Evolutionary conservation across 495 filamentous ascomycete genomes (phyloP).

Genomic region (Paragyromitra xinjiangensis): DNA sequence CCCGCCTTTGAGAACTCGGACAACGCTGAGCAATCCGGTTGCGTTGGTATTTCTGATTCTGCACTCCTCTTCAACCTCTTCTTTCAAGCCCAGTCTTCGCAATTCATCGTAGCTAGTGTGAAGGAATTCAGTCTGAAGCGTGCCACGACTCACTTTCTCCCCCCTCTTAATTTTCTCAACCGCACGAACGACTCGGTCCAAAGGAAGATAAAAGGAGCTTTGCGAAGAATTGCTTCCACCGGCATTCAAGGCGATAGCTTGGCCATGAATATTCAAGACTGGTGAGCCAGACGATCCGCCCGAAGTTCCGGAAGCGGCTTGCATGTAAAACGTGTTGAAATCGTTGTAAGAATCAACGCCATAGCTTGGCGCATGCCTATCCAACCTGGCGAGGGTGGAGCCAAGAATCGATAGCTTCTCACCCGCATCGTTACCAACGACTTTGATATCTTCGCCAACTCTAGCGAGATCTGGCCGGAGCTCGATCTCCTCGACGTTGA

Average conservation of each 20-base stretch:
- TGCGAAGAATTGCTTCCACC: constrained; percentile 58
- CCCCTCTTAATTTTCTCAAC: constrained; percentile 57
- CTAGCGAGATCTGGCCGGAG: constrained; percentile 56
- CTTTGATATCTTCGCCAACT: constrained; percentile 58
- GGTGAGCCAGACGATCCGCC: constrained; percentile 58
- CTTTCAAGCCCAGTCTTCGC: constrained; percentile 54
- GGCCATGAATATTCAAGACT: constrained; percentile 57
- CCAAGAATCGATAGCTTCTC: constrained; percentile 58
- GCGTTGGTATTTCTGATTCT: constrained; percentile 45
- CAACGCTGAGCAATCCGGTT: constrained; percentile 55
- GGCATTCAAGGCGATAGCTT: constrained; percentile 57
- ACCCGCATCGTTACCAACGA: constrained; percentile 57
- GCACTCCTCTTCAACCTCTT: constrained; percentile 54
- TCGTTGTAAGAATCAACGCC: constrained; percentile 57
- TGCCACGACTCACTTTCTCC: constrained; percentile 55
- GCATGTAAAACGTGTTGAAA: constrained; percentile 59
- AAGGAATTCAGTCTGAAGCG: constrained; percentile 57
- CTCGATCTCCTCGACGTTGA: constrained; percentile 57
- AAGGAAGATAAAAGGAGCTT: constrained; percentile 57
- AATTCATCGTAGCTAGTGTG: constrained; percentile 57
- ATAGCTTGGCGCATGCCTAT: constrained; percentile 57
- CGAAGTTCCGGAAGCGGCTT: constrained; percentile 58
- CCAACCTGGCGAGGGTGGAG: constrained; percentile 56
- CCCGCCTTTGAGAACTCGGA: constrained; percentile 55
- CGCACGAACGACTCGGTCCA: constrained; percentile 56